Conservation (phyloP, 2,329 filamentous ascomycete genomes). For the Niveomyces coronatus region DNA sequence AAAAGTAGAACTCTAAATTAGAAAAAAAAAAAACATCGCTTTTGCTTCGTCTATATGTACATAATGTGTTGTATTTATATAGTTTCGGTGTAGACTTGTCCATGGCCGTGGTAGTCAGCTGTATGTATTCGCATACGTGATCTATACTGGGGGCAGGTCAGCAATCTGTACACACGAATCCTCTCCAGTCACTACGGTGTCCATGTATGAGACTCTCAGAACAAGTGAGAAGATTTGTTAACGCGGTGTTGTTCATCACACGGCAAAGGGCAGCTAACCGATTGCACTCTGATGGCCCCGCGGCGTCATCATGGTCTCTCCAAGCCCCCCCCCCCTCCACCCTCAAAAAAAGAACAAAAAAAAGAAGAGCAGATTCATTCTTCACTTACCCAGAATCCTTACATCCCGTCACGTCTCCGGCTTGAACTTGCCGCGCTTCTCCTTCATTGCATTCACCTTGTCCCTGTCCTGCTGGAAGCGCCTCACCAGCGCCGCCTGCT, state of each 20-base stretch:
- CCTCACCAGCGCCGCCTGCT: conserved; percentile 56
- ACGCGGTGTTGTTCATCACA: conserved; percentile 55
- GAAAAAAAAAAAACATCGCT: too few species aligned
- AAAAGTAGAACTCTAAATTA: too few species aligned
- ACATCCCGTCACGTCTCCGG: conserved; percentile 35
- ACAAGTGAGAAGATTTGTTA: conserved; percentile 53
- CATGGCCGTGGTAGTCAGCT: neutral
- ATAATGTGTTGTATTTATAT: too few species aligned
- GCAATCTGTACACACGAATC: neutral
- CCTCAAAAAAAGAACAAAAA: conserved; percentile 3
- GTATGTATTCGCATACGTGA: too few species aligned
- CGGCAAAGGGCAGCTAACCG: conserved; percentile 17
- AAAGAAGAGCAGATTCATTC: conserved; percentile 10
- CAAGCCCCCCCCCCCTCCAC: too few species aligned
- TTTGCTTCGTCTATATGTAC: conserved; percentile 5
- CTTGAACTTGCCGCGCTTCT: conserved; percentile 52
- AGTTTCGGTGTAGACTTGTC: too few species aligned
- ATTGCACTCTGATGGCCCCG: conserved; percentile 38
- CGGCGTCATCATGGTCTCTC: conserved; percentile 40
- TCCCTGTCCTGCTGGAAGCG: conserved; percentile 67
- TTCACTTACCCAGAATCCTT: neutral
- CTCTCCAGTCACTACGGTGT: neutral
- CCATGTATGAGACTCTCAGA: conserved; percentile 34
- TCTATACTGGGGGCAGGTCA: too few species aligned
- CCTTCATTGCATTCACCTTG: conserved; percentile 62